A percentile compares a stretch with the other conserved stretches of the same genome.
phyloP scores from a whole-genome alignment of 148 eudicot species.

The Selenicereus undatus region DNA sequence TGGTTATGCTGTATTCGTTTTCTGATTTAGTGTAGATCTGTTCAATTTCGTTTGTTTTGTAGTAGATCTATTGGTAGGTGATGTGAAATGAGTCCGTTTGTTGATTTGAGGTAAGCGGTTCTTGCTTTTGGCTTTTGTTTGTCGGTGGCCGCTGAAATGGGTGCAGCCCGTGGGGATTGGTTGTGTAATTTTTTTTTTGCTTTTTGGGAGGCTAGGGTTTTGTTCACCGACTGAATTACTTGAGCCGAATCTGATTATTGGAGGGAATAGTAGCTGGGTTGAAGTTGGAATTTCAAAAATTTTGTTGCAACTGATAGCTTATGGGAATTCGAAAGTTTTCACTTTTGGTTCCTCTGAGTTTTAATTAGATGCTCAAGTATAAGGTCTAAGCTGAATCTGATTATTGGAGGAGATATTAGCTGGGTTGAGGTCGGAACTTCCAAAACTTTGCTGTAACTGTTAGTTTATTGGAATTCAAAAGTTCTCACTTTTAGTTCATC shows the following conservation, averaged over 20 bases:
- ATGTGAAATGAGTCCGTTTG: background rate
- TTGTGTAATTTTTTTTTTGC: background rate
- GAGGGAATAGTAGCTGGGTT: background rate
- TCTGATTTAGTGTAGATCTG: conserved; percentile 25
- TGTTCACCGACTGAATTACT: background rate
- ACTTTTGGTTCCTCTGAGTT: background rate
- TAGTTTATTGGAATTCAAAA: background rate
- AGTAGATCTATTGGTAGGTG: conserved; percentile 15
- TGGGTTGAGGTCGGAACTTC: background rate
- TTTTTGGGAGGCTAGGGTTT: background rate
- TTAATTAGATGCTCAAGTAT: background rate
- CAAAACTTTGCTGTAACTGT: background rate
- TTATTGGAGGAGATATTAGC: background rate
- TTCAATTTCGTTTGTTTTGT: background rate
- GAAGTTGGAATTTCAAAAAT: background rate
- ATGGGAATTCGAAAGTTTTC: background rate
- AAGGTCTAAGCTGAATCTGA: background rate
- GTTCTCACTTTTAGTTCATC: background rate
- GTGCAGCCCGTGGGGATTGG: background rate
- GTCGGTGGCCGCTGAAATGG: background rate
- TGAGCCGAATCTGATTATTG: background rate
- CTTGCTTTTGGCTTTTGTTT: background rate
- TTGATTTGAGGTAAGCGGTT: background rate
- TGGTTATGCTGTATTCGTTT: conserved; percentile 10
- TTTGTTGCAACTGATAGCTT: background rate